Evolutionary conservation across 2,329 filamentous ascomycete species (phyloP).

Genomic region (Elsinoe fawcettii): DNA sequence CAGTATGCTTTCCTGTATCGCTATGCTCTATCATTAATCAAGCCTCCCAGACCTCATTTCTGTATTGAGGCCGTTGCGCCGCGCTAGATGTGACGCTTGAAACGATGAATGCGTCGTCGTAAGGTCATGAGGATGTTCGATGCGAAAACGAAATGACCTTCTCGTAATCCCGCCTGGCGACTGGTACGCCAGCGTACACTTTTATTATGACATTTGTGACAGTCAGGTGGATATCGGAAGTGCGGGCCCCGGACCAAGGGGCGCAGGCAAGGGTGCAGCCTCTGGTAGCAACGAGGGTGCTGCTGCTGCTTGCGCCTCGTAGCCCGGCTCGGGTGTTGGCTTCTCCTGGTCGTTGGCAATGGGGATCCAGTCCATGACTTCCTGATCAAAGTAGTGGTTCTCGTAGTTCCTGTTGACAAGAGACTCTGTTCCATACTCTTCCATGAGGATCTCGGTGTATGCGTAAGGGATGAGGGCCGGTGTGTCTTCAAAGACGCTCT

Average conservation of each 20-base stretch:
- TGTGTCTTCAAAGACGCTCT: constrained; percentile 47
- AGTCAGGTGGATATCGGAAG: background rate
- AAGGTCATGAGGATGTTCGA: background rate
- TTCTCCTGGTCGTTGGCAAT: constrained; percentile 7
- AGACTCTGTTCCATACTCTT: constrained; percentile 47
- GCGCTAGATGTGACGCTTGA: background rate
- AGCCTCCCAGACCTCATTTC: background rate
- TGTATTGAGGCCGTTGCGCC: background rate
- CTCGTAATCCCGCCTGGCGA: background rate
- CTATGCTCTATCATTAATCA: background rate
- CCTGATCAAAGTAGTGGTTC: constrained; percentile 34
- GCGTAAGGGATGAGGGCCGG: constrained; percentile 50
- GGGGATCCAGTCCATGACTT: constrained; percentile 27
- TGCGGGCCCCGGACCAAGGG: background rate
- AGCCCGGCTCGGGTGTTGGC: constrained; percentile 6
- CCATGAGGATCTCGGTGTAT: constrained; percentile 46
- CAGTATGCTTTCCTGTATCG: background rate
- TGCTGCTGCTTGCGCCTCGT: background rate
- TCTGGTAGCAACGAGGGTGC: background rate
- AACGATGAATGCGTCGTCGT: background rate
- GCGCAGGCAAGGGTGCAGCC: background rate
- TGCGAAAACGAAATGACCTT: background rate
- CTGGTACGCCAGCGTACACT: background rate
- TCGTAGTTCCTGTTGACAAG: constrained; percentile 42
- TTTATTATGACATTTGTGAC: background rate